Percentiles rank a stretch among this genome's conserved stretches.
These are phyloP conservation scores for Yamadazyma jaroonii DNA, from an alignment of 1,139 yeast genomes.

Conservation along the genomic window DNA sequence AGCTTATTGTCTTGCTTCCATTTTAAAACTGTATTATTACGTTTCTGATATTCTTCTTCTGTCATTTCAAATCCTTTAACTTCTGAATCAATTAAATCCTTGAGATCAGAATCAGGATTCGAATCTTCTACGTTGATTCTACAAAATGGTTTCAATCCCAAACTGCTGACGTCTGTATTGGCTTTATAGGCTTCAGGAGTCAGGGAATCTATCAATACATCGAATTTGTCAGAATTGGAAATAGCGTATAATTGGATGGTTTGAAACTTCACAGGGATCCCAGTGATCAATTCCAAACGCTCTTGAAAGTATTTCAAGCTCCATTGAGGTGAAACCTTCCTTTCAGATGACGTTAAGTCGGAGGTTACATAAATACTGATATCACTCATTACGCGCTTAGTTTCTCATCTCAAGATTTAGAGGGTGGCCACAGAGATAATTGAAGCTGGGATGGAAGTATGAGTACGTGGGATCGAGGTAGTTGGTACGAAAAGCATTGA, in stretches of 20 bases:
- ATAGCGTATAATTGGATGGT: constrained; percentile 33
- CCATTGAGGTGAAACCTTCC: constrained; percentile 68
- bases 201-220: constrained; percentile 5
- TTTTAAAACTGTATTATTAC: constrained; percentile 60
- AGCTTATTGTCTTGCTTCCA: constrained; percentile 71
- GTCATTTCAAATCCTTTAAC: constrained; percentile 48
- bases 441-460: too few species aligned
- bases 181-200: constrained; percentile 13
- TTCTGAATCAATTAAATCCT: constrained; percentile 31
- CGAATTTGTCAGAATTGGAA: constrained; percentile 15
- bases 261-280: constrained; percentile 66
- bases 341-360: constrained; percentile 64
- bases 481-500: too few species aligned
- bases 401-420: too few species aligned
- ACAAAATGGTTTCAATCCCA: constrained; percentile 32
- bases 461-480: too few species aligned
- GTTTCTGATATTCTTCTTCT: constrained; percentile 64
- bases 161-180: constrained; percentile 13
- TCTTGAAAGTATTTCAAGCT: constrained; percentile 51
- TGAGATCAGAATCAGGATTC: constrained; percentile 48
- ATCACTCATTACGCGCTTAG: constrained; percentile 35
- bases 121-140: constrained; percentile 55
- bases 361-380: constrained; percentile 62
- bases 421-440: too few species aligned
- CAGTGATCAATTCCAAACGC: constrained; percentile 71